Evolutionary conservation across 1,284 basidiomycete genomes (phyloP).

Genomic region (Fereydounia khargensis): DNA sequence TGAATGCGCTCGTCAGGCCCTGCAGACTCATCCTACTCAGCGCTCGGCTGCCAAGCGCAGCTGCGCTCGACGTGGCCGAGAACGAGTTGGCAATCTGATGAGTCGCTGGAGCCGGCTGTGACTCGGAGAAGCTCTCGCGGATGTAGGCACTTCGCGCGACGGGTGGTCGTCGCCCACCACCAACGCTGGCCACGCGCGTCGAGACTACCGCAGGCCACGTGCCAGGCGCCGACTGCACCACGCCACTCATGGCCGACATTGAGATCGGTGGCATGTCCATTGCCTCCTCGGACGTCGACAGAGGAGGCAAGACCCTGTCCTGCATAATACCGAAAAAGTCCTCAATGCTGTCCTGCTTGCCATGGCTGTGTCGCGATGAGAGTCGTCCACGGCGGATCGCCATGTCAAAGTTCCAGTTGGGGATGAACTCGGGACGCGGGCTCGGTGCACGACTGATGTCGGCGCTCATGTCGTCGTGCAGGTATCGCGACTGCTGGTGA

Average conservation of each 20-base stretch:
- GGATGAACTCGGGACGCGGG: conserved; percentile 43
- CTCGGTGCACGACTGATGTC: conserved; percentile 5
- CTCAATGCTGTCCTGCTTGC: conserved; percentile 17
- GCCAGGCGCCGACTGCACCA: conserved; percentile 1
- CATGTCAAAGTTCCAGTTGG: conserved; percentile 45
- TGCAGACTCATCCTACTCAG: conserved; percentile 38
- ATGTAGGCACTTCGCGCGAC: conserved; percentile 36
- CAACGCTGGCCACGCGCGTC: conserved; percentile 11
- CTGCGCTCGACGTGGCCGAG: conserved; percentile 10
- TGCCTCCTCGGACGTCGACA: conserved; percentile 29
- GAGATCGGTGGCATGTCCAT: conserved; percentile 45
- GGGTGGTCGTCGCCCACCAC: conserved; percentile 24
- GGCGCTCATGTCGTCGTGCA: conserved; percentile 5
- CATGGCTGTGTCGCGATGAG: conserved; percentile 2
- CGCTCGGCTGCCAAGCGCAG: conserved; percentile 21
- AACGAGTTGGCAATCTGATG: conserved; percentile 8
- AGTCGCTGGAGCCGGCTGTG: neutral
- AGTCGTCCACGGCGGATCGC: conserved; percentile 5
- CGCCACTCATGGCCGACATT: conserved; percentile 18
- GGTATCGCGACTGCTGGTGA: neutral
- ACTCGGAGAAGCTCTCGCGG: conserved; percentile 23
- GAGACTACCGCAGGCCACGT: neutral
- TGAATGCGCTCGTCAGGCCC: conserved; percentile 34
- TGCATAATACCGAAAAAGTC: conserved; percentile 49
- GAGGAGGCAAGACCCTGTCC: conserved; percentile 23